Evolutionary conservation across 2,329 filamentous ascomycete species (phyloP), one percentile per base, ranked within the genome.

Genomic region (Aspergillus pseudoglaucus): DNA sequence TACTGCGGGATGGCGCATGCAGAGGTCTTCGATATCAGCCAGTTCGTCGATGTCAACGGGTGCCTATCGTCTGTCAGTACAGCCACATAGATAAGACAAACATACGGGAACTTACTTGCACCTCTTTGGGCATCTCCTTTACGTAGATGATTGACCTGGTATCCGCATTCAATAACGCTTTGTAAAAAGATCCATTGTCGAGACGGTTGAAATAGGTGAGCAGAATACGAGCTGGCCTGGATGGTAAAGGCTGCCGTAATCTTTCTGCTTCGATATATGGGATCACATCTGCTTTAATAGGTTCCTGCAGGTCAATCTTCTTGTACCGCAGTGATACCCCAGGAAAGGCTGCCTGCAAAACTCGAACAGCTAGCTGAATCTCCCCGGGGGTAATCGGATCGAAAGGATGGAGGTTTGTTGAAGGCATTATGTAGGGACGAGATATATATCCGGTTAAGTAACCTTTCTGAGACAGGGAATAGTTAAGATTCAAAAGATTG

Each of bases 281-380:
- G 14, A 82, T 58, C 55, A 76, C 73, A 59, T 79, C 72, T 17
- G 68, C 70, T 71, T 86, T 87, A 32, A 75, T 72, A 10, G 83
- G 83, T 56, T 86, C 82, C 45, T 83, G 75, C 4, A 85, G 71
- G 10, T 80, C 86, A 42, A 88, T 77, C 52, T 78, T 78, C 66
- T 88, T 87, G 74, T 81, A 83, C 25, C 71, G 66, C 22, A 74
- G 55, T n/a, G 56, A 40, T 2, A 69, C 61, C 3, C 63, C 64
- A 1, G 66, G 63, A 37, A 70, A 68, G 6, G 64, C 56, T 10
- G 59, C 55, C 50, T 69, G 62, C 9, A 71, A 53, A 42, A 71
- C 59, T 42, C 62, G 61, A 6, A 60, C 61, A 10, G 61, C 68
- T 32, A 69, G 52, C 47, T 61, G 58, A 37, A 71, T 69, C 49